Conservation (phyloP, 208 protist genomes). For the Porcisia hertigi region DNA sequence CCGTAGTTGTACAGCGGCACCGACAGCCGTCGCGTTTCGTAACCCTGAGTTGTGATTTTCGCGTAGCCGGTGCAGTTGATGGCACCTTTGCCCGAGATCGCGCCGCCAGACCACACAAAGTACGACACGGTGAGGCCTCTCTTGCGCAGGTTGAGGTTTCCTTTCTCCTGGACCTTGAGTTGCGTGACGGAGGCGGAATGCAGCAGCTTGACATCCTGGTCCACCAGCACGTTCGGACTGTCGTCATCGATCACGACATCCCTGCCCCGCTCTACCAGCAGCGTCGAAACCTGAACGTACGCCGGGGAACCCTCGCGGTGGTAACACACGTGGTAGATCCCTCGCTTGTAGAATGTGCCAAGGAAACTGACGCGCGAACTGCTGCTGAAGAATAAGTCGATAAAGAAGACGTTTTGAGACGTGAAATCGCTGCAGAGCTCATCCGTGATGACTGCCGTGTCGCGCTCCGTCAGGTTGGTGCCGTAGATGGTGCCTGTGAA, state of each 20-base stretch:
- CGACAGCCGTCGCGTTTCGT: slow-evolving; percentile 61
- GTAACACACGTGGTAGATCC: slow-evolving; percentile 83
- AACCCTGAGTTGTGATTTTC: slow-evolving; percentile 65
- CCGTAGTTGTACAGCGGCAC: slow-evolving; percentile 77
- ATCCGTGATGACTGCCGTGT: slow-evolving; percentile 74
- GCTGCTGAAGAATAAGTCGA: slow-evolving; percentile 72
- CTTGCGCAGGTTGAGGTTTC: slow-evolving; percentile 59
- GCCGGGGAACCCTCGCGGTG: slow-evolving; percentile 55
- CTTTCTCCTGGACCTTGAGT: slow-evolving; percentile 67
- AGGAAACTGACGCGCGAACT: slow-evolving; percentile 67
- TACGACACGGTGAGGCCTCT: slow-evolving; percentile 74
- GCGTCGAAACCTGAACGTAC: slow-evolving; percentile 67
- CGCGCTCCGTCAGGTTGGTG: slow-evolving; percentile 72
- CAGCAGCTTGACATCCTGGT: slow-evolving; percentile 57
- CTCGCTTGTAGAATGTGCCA: slow-evolving; percentile 58
- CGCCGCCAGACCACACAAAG: slow-evolving; percentile 79
- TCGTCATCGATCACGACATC: slow-evolving; percentile 57
- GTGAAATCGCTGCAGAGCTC: slow-evolving; percentile 74
- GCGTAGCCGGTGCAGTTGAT: slow-evolving; percentile 65
- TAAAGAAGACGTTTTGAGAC: slow-evolving; percentile 59
- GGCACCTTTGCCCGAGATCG: slow-evolving; percentile 64
- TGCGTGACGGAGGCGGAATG: slow-evolving; percentile 50
- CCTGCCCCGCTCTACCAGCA: slow-evolving; percentile 64
- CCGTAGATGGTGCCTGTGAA: slow-evolving; percentile 79
- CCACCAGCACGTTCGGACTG: slow-evolving; percentile 54